Evolutionary conservation across 1,139 yeast genomes (phyloP), one percentile per base, ranked within the genome.

Genomic region (Nakaseomyces nivariensis): DNA sequence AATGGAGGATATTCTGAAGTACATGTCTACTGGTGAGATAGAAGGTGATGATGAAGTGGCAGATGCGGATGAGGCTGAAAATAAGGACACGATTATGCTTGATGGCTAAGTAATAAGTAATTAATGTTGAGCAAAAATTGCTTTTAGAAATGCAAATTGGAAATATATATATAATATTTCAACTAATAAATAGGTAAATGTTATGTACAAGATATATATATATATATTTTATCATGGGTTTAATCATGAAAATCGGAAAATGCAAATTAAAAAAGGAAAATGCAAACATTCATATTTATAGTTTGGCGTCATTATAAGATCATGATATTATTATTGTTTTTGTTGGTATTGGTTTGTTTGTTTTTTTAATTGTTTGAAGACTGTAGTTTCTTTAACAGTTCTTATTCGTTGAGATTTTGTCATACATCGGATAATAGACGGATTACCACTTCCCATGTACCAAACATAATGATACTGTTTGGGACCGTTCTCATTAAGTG

Each of bases 401-500:
- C 22, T 17, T 17, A 17, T 17, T 17, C 22, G 31, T 7, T 29
- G 31, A 9, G 37, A 11, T 34, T n/a, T 9, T 38, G 24, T 41
- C 44, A 41, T 27, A 41, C 34, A 29, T 41, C 44, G 8, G 88
- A 80, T 48, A 85, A 71, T 42, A 84, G 64, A 54, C 85, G 77
- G 43, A 92, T 89, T 47, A 94, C 87, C 45, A 94, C 69, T 64
- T 94, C 99, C 97, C 98, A 94, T 1, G 98, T 90, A 37, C 99
- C 98, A 73, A 94, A 94, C 97, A 94, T 92, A 57, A 94, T 90
- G 64, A 94, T 89, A 59, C 96, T 87, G 68, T 92, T 94, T 2
- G 99, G 99, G 46, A 94, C 98, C 0, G 98, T 94, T 68, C 98
- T 79, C 70, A 94, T 77, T 60, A 94, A 73, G 69, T 94, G 99